These are phyloP conservation scores for Euphorbia pulcherrima DNA, from an alignment of 345 rosid genomes.

Conservation along the genomic window DNA sequence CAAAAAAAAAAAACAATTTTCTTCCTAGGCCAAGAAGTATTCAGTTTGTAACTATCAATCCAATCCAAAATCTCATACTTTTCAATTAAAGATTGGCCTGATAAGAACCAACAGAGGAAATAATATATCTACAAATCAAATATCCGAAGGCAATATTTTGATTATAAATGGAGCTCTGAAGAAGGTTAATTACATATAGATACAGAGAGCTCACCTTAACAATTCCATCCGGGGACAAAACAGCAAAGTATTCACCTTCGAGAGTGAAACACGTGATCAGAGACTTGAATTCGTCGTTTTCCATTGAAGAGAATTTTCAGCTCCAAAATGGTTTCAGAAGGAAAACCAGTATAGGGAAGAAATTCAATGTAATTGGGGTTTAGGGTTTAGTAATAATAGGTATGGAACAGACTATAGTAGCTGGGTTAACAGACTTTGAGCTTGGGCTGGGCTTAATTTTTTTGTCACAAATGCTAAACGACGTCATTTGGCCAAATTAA, in stretches of 20 bases:
- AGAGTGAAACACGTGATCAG: slow-evolving; percentile 36
- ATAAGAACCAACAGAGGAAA: neutral
- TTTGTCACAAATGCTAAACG: no score
- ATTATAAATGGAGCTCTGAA: neutral
- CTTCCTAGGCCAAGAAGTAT: neutral
- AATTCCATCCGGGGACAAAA: slow-evolving; percentile 26
- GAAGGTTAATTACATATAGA: neutral
- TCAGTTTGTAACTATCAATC: no score
- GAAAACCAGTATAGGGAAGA: no score
- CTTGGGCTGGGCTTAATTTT: no score
- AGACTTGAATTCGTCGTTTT: slow-evolving; percentile 38
- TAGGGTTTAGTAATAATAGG: neutral
- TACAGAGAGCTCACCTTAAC: slow-evolving; percentile 22
- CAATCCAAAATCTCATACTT: neutral
- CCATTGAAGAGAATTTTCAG: slow-evolving; percentile 26
- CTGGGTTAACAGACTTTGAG: no score
- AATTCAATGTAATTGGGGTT: neutral
- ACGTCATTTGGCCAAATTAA: no score
- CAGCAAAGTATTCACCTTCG: slow-evolving; percentile 33
- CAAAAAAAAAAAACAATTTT: neutral
- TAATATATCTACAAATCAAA: neutral
- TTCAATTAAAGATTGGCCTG: neutral
- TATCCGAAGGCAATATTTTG: no score
- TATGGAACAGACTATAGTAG: no score
- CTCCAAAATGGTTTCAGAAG: no score